Evolutionary conservation across 306 rosid genomes (phyloP), one percentile per base, ranked within the genome.

Genomic region (Hippophae rhamnoides): DNA sequence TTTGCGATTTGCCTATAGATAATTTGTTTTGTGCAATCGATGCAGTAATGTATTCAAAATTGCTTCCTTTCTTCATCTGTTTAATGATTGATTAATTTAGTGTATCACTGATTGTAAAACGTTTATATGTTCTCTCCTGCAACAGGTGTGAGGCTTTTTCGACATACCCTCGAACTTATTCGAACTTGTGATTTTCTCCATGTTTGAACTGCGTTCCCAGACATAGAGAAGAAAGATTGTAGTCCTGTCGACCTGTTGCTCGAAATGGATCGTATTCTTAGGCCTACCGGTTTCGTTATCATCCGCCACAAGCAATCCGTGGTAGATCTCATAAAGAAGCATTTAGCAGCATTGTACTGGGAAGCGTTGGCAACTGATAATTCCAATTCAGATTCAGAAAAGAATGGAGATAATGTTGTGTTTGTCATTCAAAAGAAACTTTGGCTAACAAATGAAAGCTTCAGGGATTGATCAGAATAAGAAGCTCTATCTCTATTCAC

Each of bases 81-180:
- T n/a, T 42, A 49, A 26, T 58, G 40, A 43, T 10, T 49, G 14
- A 31, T 46, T 49, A 13, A 6, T 12, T 11, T 50, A 9, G 10
- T 58, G 49, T 59, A 41, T 43, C 11, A 46, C 61, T 48, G 58
- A 55, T 10, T n/a, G 42, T 61, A 64, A 54, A 53, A 57, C 42
- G 63, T 59, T 70, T 67, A 56, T 52, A 18, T 18, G 23, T 18
- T 18, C 23, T 18, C 23, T 18, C 23, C 23, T 1, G 23, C 23
- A 18, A 69, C 84, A 84, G 83, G 94, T 89, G 94, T 61, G 95
- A 93, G 77, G 86, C 94, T 62, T 88, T 73, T 70, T 93, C 97
- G 41, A 88, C 95, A n/a, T 88, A 92, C 71, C 99, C 99, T 13
- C 82, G 96, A 38, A 92, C 96, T 5, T 92, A 82, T 18, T 0